phyloP scores from a whole-genome alignment of 805 yeast species.

The Saturnispora silvae region DNA sequence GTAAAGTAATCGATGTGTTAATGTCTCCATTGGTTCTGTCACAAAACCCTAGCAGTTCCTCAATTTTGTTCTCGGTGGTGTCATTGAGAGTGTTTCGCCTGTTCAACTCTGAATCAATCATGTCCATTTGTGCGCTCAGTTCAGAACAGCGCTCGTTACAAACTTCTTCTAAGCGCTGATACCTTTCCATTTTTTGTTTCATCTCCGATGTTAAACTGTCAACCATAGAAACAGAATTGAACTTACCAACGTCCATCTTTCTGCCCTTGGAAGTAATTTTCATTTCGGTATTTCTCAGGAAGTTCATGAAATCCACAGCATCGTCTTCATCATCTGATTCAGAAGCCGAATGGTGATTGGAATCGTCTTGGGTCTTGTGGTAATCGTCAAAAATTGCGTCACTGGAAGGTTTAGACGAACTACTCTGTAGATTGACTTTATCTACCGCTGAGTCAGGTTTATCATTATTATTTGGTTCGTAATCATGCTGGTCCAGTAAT shows the following conservation, averaged over 20 bases:
- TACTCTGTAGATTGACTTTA: background rate
- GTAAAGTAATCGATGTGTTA: slow-evolving; percentile 58
- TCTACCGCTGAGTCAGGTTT: background rate
- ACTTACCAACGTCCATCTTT: slow-evolving; percentile 1
- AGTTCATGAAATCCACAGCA: slow-evolving; percentile 2
- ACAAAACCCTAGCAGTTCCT: slow-evolving; percentile 48
- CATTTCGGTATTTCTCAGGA: slow-evolving; percentile 3
- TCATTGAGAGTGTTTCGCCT: slow-evolving; percentile 16
- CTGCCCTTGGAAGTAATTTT: slow-evolving; percentile 1
- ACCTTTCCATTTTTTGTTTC: slow-evolving; percentile 18
- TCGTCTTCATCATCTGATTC: slow-evolving; percentile 4
- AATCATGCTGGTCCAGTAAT: background rate
- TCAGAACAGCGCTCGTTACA: slow-evolving; percentile 16
- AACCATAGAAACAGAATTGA: background rate
- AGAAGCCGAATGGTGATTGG: too few relatives aligned
- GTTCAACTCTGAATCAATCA: slow-evolving; percentile 16
- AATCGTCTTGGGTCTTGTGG: too few relatives aligned
- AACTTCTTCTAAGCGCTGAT: slow-evolving; percentile 20
- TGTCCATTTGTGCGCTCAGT: slow-evolving; percentile 14
- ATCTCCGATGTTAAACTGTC: background rate
- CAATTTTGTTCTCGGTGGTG: slow-evolving; percentile 35
- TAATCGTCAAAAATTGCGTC: background rate
- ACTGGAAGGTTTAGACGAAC: background rate
- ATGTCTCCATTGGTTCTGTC: slow-evolving; percentile 66
- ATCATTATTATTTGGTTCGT: background rate